These are phyloP conservation scores for Kluyveromyces sp. DNA, from an alignment of 1,139 yeast species.

Conservation along the genomic window DNA sequence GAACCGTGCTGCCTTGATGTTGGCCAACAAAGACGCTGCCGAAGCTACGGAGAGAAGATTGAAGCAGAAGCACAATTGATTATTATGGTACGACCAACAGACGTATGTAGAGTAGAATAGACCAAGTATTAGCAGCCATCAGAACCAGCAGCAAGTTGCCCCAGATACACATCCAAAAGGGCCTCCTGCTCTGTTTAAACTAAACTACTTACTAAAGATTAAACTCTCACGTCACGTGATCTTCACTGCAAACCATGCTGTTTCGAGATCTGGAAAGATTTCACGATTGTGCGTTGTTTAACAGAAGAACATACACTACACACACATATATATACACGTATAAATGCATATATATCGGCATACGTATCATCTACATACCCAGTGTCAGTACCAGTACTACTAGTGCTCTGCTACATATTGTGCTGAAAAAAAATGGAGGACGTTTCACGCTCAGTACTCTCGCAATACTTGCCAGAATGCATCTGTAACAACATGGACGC, in stretches of 20 bases:
- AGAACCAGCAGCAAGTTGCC: not conserved
- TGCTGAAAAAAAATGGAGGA: too few species aligned
- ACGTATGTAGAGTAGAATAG: too few species aligned
- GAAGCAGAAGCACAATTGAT: not conserved
- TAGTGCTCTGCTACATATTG: too few species aligned
- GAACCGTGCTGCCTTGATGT: slow-evolving; percentile 70
- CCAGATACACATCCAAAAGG: not conserved
- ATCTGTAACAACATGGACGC: not conserved
- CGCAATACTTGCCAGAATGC: not conserved
- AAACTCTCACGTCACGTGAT: not conserved
- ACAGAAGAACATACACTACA: too few species aligned
- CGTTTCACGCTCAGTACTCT: not conserved
- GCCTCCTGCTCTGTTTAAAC: not conserved
- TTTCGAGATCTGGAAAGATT: not conserved
- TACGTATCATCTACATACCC: too few species aligned
- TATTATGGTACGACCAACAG: too few species aligned
- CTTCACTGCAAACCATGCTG: not conserved
- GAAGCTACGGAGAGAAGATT: slow-evolving; percentile 29
- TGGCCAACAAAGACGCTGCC: slow-evolving; percentile 76
- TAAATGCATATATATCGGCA: too few species aligned
- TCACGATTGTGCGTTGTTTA: too few species aligned
- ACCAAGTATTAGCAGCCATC: too few species aligned
- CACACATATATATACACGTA: too few species aligned
- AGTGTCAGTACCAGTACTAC: too few species aligned
- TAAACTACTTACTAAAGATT: not conserved